phyloP scores from a whole-genome alignment of 2,329 filamentous ascomycete genomes.

The Clarireedia monteithiana region DNA sequence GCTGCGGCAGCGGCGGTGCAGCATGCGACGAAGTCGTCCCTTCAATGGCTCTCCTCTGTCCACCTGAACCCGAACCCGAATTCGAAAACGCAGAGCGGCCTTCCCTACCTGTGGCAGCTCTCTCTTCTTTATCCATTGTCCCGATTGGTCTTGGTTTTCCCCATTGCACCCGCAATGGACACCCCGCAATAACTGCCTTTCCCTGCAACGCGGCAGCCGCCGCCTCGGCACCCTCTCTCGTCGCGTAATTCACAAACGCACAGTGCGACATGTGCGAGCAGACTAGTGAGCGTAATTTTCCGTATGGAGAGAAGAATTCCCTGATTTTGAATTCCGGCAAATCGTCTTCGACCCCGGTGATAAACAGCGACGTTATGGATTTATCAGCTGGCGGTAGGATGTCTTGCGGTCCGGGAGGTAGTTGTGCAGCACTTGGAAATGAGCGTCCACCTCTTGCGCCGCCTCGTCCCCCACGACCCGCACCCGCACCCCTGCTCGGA shows the following conservation, averaged over 20 bases:
- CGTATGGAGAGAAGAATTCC: constrained; percentile 81
- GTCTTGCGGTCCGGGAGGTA: constrained; percentile 77
- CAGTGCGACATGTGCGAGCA: constrained; percentile 97
- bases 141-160: constrained; percentile 87
- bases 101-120: constrained; percentile 72
- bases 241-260: constrained; percentile 91
- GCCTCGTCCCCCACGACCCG: constrained; percentile 32
- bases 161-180: constrained; percentile 85
- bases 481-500: constrained; percentile 29
- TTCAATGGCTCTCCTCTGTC: constrained; percentile 24
- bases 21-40: constrained; percentile 22
- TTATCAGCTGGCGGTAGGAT: constrained; percentile 76
- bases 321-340: constrained; percentile 87
- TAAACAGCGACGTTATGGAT: constrained; percentile 86
- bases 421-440: constrained; percentile 63
- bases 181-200: constrained; percentile 81
- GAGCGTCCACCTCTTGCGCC: constrained; percentile 38
- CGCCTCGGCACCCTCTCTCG: constrained; percentile 73
- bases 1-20: constrained; percentile 9
- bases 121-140: constrained; percentile 80
- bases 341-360: constrained; percentile 94
- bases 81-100: constrained; percentile 54
- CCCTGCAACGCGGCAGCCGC: constrained; percentile 82
- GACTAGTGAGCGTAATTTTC: constrained; percentile 84
- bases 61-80: constrained; percentile 31